Percentiles rank a stretch among this genome's conserved stretches.
Evolutionary conservation across 2,329 filamentous ascomycete species (phyloP).

Genomic region (Camillea tinctor): DNA sequence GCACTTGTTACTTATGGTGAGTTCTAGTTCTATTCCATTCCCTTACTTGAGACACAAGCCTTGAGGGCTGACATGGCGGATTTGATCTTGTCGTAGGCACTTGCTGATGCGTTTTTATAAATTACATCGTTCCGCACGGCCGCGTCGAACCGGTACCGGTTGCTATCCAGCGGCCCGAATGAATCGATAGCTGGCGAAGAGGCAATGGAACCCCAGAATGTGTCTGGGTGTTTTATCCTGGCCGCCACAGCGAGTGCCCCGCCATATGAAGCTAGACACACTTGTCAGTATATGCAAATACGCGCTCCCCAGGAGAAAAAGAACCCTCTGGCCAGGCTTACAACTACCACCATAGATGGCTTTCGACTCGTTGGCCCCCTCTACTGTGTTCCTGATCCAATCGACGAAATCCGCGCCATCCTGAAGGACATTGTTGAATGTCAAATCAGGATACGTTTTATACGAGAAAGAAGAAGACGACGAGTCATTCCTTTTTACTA

Average conservation of each 20-base stretch:
- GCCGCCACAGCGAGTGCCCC: constrained; percentile 20
- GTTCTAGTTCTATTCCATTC: not conserved
- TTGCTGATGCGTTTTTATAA: constrained; percentile 7
- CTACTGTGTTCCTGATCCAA: constrained; percentile 20
- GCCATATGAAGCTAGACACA: constrained; percentile 16
- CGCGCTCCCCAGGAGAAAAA: not conserved
- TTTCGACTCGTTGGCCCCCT: constrained; percentile 11
- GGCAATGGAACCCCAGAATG: constrained; percentile 18
- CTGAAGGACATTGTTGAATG: constrained; percentile 20
- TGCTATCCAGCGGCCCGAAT: constrained; percentile 16
- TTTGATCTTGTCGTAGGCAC: constrained; percentile 14
- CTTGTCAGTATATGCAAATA: constrained; percentile 1
- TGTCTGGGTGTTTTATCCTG: constrained; percentile 14
- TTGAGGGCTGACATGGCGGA: constrained; percentile 13
- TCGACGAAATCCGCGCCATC: constrained; percentile 18
- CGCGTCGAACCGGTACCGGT: constrained; percentile 14
- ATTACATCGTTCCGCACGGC: constrained; percentile 15
- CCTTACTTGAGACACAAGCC: constrained; percentile 14
- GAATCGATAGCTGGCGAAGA: constrained; percentile 19
- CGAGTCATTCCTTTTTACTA: constrained; percentile 10
- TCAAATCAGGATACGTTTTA: constrained; percentile 5
- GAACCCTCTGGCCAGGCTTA: not conserved
- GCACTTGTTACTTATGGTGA: too few species aligned
- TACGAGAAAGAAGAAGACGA: too few species aligned
- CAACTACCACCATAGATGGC: constrained; percentile 17